Percentiles rank a stretch among this genome's conserved stretches.
These are phyloP conservation scores for Populus euphratica DNA, from an alignment of 345 rosid species.

Conservation along the genomic window DNA sequence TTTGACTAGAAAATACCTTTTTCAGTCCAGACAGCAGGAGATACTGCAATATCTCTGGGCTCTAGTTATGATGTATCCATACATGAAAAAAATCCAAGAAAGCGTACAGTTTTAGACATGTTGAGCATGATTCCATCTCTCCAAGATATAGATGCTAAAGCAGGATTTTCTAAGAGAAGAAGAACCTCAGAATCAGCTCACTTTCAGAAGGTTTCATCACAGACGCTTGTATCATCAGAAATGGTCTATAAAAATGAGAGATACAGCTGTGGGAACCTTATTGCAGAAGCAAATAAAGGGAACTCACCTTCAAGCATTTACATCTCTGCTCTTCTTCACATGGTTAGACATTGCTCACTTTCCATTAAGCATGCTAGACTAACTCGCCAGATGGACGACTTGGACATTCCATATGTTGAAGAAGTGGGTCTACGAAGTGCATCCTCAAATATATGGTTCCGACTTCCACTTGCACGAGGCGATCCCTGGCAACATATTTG, in stretches of 20 bases:
- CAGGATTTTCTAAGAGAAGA: conserved; percentile 47
- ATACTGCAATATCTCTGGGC: conserved; percentile 27
- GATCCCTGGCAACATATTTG: conserved; percentile 93
- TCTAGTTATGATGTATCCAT: conserved; percentile 43
- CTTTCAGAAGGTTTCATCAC: conserved; percentile 42
- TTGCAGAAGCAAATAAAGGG: conserved; percentile 95
- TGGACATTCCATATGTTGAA: conserved; percentile 88
- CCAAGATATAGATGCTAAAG: conserved; percentile 43
- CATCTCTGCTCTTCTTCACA: conserved; percentile 84
- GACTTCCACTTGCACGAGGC: conserved; percentile 73
- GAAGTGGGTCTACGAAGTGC: conserved; percentile 70
- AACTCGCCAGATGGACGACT: conserved; percentile 89
- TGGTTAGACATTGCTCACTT: conserved; percentile 87
- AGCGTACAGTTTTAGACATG: conserved; percentile 66
- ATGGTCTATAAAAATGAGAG: conserved; percentile 42
- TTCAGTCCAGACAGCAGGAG: conserved; percentile 58
- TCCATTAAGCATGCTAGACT: conserved; percentile 93
- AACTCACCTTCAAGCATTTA: conserved; percentile 77
- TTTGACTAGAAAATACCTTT: conserved; percentile 31
- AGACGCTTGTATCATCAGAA: conserved; percentile 38
- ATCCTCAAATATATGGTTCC: conserved; percentile 92
- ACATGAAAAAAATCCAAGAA: conserved; percentile 49
- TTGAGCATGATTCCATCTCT: conserved; percentile 78
- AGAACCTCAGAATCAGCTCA: conserved; percentile 39
- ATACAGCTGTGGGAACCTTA: conserved; percentile 69